Evolutionary conservation across 805 yeast species (phyloP), one percentile per base, ranked within the genome.

Genomic region (Cyberlindnera saturnus): DNA sequence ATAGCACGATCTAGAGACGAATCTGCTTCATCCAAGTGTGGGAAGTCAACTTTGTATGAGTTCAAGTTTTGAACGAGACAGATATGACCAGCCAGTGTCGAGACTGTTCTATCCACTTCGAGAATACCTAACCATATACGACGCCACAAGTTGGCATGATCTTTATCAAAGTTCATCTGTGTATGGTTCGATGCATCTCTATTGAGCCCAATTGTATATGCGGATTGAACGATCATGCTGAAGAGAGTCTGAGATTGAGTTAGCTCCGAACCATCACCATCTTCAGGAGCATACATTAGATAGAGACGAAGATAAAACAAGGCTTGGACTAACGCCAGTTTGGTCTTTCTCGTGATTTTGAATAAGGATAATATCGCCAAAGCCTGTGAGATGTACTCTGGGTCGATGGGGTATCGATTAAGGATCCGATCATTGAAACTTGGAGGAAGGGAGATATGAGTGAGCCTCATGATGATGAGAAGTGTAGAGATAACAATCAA

Each of bases 261-360:
- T 6, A 67, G 62, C 37, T 70, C 75, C 0, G 66, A 61, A 17
- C 74, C 76, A 51, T 71, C 75, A 29, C 75, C 74, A 47, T 69
- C 72, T 46, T 72, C 77, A 0, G 81, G 81, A 0, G 77, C 63
- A 47, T 59, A 57, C 34, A 52, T 62, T 48, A 54, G 67, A 46
- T 75, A 74, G 3, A 67, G 45, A 42, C 71, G 62, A 17, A 68
- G 52, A 38, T 60, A 67, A 29, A 73, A 42, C n/a, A 73, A 59
- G 20, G 67, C 64, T 52, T 75, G 81, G 35, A 77, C 47, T 5
- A 73, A 56, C 0, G 65, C 54, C 31, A 75, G 46, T 36, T 67
- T 68, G 5, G 71, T 56, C 41, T 60, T 56, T 33, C 72, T 53
- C 41, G 66, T 53, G 3, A 72, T 42, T 33, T 69, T 65, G 50